Evolutionary conservation across 2,329 filamentous ascomycete species (phyloP), one percentile per base, ranked within the genome.

Genomic region (Sordariomycetes sp.): DNA sequence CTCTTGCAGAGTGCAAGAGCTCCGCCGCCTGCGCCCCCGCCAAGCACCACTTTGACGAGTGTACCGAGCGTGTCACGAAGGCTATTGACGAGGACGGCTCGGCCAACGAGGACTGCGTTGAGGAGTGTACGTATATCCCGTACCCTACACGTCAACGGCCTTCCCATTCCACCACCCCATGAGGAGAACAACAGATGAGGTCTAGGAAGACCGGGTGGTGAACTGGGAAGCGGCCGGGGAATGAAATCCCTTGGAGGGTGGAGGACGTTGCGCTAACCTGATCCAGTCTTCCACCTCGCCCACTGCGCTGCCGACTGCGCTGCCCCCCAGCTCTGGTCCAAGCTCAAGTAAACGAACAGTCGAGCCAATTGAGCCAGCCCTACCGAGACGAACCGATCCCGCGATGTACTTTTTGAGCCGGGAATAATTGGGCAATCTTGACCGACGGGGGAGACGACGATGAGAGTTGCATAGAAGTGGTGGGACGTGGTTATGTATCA

Each of bases 21-120:
- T 91, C 91, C 64, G 82, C 87, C 74, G 79, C 89, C 75, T 99
- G 94, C 78, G 81, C 87, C 62, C 86, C 88, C 60, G 83, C 84
- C 71, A 99, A 97, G 86, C 93, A 97, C 82, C 94, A 99, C 83
- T 97, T 88, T 74, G 93, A 97, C 65, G 90, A 97, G 78, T 99
- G 94, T 74, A 91, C 93, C 67, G 92, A 96, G 83, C 91, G 94
- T 68, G 94, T 99, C 66, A 90, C 86, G 61, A 70, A 70, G 60
- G 72, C 75, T 64, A 68, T 79, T 67, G 84, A 90, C 69, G 83
- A 87, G 66, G 82, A 87, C 64, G 85, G 87, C 67, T 86, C 79
- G 59, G 78, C 86, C 67, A 85, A 89, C 69, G 94, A 99, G 83
- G 92, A 97, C 79, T 99, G 94, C 70, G 90, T 97, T 65, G 94